Percentiles rank a stretch among this genome's conserved stretches.
phyloP scores from a whole-genome alignment of 352 stramenopile species.

The Pythium folliculosum region DNA sequence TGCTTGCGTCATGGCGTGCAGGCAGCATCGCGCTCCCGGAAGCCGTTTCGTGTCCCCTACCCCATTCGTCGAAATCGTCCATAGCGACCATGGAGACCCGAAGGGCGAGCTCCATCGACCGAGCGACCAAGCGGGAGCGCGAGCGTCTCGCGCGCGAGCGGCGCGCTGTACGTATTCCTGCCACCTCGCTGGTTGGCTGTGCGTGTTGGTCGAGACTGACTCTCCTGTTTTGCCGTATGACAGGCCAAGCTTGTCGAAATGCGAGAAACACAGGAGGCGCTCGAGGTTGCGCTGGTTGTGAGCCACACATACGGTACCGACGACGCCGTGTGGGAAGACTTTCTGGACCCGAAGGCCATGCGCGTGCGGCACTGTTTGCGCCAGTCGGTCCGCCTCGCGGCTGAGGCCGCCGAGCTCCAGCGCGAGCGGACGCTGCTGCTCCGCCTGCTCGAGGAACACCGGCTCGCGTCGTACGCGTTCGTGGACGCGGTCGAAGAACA shows the following conservation, averaged over 20 bases:
- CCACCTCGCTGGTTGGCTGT: too few relatives aligned
- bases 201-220: too few relatives aligned
- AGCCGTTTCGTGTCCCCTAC: too few relatives aligned
- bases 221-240: too few relatives aligned
- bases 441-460: constrained; percentile 6
- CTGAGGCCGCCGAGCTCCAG: not conserved
- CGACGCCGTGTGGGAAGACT: constrained; percentile 11
- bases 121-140: not conserved
- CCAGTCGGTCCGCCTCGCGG: not conserved
- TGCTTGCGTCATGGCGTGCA: too few relatives aligned
- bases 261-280: not conserved
- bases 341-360: constrained; percentile 2
- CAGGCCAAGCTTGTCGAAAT: not conserved
- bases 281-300: not conserved
- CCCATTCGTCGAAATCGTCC: too few relatives aligned
- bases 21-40: too few relatives aligned
- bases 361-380: not conserved
- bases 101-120: too few relatives aligned
- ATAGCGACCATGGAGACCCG: too few relatives aligned
- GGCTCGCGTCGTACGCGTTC: not conserved
- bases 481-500: not conserved
- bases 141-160: constrained; percentile 4
- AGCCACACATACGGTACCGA: not conserved
- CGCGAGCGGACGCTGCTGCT: not conserved
- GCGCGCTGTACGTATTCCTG: constrained; percentile 7